Conservation (phyloP, 495 filamentous ascomycete genomes). For the Hypoxylon lenormandii region DNA sequence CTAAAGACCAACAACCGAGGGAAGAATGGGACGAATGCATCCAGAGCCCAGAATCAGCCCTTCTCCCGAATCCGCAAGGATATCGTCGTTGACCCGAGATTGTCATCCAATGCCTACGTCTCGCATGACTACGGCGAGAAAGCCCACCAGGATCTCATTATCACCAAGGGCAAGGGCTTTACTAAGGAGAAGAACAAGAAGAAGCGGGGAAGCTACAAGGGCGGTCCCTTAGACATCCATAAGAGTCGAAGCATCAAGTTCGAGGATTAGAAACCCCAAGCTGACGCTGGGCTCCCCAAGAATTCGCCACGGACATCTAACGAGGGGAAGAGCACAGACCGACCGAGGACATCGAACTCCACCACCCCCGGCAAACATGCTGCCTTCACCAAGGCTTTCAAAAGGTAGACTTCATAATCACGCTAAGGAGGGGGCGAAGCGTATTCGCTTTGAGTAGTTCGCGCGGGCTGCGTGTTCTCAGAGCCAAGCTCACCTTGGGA, state of each 20-base stretch:
- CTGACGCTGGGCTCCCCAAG: neutral
- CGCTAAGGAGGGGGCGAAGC: conserved; percentile 7
- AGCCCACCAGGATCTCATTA: conserved; percentile 84
- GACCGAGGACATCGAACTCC: neutral
- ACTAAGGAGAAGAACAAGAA: conserved; percentile 99
- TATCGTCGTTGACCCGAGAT: conserved; percentile 68
- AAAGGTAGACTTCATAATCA: neutral
- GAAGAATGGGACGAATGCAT: conserved; percentile 47
- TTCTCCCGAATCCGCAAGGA: conserved; percentile 74
- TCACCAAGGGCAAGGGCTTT: conserved; percentile 95
- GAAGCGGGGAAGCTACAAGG: conserved; percentile 87
- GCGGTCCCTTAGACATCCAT: conserved; percentile 80
- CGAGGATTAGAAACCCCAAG: conserved; percentile 70
- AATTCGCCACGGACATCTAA: neutral
- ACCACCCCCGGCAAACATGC: neutral
- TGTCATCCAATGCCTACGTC: conserved; percentile 78
- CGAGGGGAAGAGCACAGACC: neutral
- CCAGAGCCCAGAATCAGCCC: conserved; percentile 69
- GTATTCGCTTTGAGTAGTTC: conserved; percentile 6
- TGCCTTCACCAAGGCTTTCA: neutral
- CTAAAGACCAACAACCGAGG: conserved; percentile 62
- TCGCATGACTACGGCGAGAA: conserved; percentile 87
- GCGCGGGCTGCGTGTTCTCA: neutral
- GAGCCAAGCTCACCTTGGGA: neutral
- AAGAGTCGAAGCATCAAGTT: conserved; percentile 86